Percentiles rank a stretch among this genome's conserved stretches.
Evolutionary conservation across 75 land plant genomes (phyloP).

Genomic region (Selaginella moellendorffii): DNA sequence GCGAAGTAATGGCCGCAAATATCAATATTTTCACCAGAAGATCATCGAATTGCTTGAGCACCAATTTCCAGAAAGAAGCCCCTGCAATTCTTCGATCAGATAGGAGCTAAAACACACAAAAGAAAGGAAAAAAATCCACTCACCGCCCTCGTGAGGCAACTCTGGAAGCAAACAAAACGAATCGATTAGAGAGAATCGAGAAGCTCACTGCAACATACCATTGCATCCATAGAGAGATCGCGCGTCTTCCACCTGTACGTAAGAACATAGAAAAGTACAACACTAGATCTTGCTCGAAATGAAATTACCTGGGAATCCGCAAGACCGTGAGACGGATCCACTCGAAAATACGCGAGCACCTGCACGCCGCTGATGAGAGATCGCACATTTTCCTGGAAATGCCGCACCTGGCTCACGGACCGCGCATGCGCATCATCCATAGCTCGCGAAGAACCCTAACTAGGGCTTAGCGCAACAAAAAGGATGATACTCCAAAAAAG

Average conservation of each 20-base stretch:
- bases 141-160: neutral
- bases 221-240: constrained; percentile 16
- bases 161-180: constrained; percentile 10
- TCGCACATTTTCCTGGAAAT: neutral
- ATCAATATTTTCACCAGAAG: constrained; percentile 92
- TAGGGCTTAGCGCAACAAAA: no score
- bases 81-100: constrained; percentile 36
- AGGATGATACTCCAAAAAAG: no score
- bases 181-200: neutral
- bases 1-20: constrained; percentile 78
- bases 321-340: constrained; percentile 68
- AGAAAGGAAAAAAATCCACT: neutral
- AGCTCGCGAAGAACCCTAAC: constrained; percentile 7
- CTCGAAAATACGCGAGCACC: constrained; percentile 69
- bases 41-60: constrained; percentile 95
- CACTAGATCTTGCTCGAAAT: neutral
- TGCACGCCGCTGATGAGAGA: constrained; percentile 9
- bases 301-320: constrained; percentile 50
- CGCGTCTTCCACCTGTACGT: constrained; percentile 16
- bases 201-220: constrained; percentile 5
- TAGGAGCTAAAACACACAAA: neutral
- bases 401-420: constrained; percentile 12
- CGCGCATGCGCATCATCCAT: constrained; percentile 21
- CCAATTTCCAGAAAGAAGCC: constrained; percentile 85
- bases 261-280: neutral